phyloP scores from a whole-genome alignment of 495 filamentous ascomycete species.

The Aspergillus hancockii region DNA sequence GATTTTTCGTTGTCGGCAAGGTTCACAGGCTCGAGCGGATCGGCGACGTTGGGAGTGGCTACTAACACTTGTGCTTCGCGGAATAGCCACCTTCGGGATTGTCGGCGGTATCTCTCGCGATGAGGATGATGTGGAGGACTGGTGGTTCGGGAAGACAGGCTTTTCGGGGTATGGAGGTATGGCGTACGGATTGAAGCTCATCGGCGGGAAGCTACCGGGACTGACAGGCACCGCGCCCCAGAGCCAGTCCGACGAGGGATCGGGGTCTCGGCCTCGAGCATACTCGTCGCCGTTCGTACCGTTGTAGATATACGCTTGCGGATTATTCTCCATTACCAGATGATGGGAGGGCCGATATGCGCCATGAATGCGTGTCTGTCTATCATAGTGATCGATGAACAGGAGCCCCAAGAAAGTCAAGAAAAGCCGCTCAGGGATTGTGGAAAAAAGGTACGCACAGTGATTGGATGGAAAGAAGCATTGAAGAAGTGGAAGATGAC shows the following conservation, averaged over 20 bases:
- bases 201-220: slow-evolving; percentile 1
- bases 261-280: not conserved
- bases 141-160: slow-evolving; percentile 4
- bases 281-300: not conserved
- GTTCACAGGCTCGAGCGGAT: slow-evolving; percentile 65
- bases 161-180: slow-evolving; percentile 6
- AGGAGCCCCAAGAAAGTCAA: not conserved
- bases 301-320: not conserved
- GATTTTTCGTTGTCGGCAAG: slow-evolving; percentile 67
- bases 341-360: not conserved
- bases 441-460: not conserved
- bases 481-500: not conserved
- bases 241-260: slow-evolving; percentile 12
- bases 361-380: not conserved
- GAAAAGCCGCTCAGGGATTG: not conserved
- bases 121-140: slow-evolving; percentile 8
- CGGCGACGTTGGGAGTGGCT: slow-evolving; percentile 28
- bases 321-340: not conserved
- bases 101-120: not conserved
- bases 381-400: not conserved
- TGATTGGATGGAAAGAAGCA: not conserved
- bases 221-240: slow-evolving; percentile 8
- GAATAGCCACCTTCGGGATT: slow-evolving; percentile 36
- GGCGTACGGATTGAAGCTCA: slow-evolving; percentile 10
- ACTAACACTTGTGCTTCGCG: slow-evolving; percentile 20